Conservation (phyloP, 2,329 filamentous ascomycete genomes). For the Aureobasidium musti region DNA sequence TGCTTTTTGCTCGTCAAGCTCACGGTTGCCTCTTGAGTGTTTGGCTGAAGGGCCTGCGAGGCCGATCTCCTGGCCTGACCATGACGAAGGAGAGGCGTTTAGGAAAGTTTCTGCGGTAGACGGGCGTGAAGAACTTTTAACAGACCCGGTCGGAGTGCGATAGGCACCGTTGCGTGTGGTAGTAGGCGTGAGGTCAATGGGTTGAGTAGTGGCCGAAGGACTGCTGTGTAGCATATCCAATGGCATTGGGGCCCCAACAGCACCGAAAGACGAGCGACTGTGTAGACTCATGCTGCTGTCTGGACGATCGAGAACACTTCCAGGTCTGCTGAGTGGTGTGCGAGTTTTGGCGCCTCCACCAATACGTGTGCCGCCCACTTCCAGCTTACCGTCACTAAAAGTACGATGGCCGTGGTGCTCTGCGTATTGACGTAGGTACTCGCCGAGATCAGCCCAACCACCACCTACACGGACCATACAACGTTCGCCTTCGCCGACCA, state of each 20-base stretch:
- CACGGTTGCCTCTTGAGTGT: slow-evolving; percentile 1
- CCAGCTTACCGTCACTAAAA: slow-evolving; percentile 56
- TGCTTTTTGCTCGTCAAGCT: slow-evolving; percentile 66
- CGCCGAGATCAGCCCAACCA: slow-evolving; percentile 95
- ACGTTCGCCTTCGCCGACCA: slow-evolving; percentile 88
- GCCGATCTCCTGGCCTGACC: slow-evolving; percentile 56
- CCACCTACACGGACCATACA: slow-evolving; percentile 98
- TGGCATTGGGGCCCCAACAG: not conserved
- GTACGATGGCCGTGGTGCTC: slow-evolving; percentile 81
- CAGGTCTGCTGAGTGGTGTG: slow-evolving; percentile 25
- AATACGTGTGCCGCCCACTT: slow-evolving; percentile 42
- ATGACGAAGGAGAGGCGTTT: slow-evolving; percentile 36
- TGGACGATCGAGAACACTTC: slow-evolving; percentile 27
- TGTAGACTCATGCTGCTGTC: slow-evolving; percentile 30
- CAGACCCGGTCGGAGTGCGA: slow-evolving; percentile 14
- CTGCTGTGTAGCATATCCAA: slow-evolving; percentile 1
- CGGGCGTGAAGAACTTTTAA: slow-evolving; percentile 29
- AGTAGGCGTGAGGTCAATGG: slow-evolving; percentile 13
- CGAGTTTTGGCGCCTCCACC: slow-evolving; percentile 11
- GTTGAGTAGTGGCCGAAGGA: slow-evolving; percentile 1
- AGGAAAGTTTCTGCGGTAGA: slow-evolving; percentile 33
- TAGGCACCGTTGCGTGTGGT: not conserved
- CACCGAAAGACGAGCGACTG: slow-evolving; percentile 19
- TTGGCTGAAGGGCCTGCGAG: slow-evolving; percentile 70
- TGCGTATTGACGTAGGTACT: slow-evolving; percentile 92